Percentiles rank a stretch among this genome's conserved stretches.
These are phyloP conservation scores for Madurella mycetomatis DNA, from an alignment of 2,329 filamentous ascomycete genomes.

Conservation along the genomic window DNA sequence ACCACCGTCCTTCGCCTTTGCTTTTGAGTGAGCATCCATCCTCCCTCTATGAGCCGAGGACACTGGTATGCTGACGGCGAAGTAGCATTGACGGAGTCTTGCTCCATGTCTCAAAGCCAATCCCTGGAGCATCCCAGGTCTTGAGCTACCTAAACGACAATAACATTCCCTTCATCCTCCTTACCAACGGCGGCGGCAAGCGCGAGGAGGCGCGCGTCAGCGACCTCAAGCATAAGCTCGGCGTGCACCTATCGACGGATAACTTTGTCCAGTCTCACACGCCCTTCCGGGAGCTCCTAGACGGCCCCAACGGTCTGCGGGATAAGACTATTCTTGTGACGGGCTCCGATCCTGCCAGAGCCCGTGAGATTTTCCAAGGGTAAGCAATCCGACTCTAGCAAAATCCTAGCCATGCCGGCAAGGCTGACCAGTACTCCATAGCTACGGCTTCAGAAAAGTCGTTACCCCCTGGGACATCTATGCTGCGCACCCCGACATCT, in stretches of 20 bases:
- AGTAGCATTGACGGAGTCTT: slow-evolving; percentile 83
- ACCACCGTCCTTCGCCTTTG: slow-evolving; percentile 37
- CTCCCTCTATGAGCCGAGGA: neutral
- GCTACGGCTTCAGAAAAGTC: slow-evolving; percentile 68
- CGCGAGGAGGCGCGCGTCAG: slow-evolving; percentile 68
- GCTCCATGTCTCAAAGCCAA: slow-evolving; percentile 71
- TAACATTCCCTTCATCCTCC: slow-evolving; percentile 82
- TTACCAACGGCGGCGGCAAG: slow-evolving; percentile 93
- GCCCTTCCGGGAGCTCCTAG: slow-evolving; percentile 70
- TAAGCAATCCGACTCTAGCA: slow-evolving; percentile 38
- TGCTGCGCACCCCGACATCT: slow-evolving; percentile 66
- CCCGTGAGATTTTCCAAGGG: slow-evolving; percentile 67
- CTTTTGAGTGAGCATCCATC: slow-evolving; percentile 35
- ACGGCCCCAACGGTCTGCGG: slow-evolving; percentile 49
- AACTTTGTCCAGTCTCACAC: slow-evolving; percentile 90
- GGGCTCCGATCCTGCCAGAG: slow-evolving; percentile 63
- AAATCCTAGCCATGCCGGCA: neutral
- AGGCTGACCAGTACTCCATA: neutral
- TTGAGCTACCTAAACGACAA: slow-evolving; percentile 68
- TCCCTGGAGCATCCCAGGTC: slow-evolving; percentile 72
- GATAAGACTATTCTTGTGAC: slow-evolving; percentile 70
- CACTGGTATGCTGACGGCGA: neutral
- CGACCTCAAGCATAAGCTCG: slow-evolving; percentile 63
- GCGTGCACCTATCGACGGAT: slow-evolving; percentile 58
- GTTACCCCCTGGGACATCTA: slow-evolving; percentile 84